Base-by-base conservation (phyloP, 176 grass and related monocot genomes). In the Raddia guianensis region DNA sequence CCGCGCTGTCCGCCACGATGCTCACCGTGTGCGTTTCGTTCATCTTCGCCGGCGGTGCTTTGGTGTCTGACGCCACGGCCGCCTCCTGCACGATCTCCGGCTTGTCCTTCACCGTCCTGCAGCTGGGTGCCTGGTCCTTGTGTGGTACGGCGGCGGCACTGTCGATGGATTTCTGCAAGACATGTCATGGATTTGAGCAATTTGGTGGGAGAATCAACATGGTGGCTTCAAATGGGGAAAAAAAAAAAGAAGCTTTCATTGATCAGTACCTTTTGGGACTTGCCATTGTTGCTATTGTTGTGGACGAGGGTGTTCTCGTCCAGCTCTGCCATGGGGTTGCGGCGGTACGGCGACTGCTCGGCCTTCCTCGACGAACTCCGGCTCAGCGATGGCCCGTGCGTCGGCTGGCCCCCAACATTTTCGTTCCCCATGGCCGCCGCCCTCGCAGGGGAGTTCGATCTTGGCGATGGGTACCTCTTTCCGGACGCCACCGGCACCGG, bases 271-370 rank as follows among this genome's bases (percentile, higher is more conserved):
- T 98, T 98, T 44, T 89, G 90, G 20, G 70, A 46, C 53, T 87
- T 94, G 79, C 43, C 67, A 12, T 51, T 82, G 82, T 19, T 83
- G 73, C 54, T 40, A 16, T 18, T 52, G 60, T 9, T 14, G 53
- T 80, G 60, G 40, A 12, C 71, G 40, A 87, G 75, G 0, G 76
- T 12, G 62, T 98, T 98, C 69, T 91, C 90, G 35, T 98, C 90
- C 42, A 98, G 75, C 74, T 98, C 92, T 1, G 88, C n/a, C 92
- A 98, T 92, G 12, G 95, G 95, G 57, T 87, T 94, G 76, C 95
- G 86, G 7, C 88, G 75, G 49, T 75, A 86, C 2, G 92, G 92
- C 8, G 95, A 94, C 6, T 91, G 74, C 66, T 98, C 95, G 0
- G 89, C 92, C 74, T 94, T 98, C 80, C 90, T 80, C 1, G 95